Evolutionary conservation across 768 basidiomycete species (phyloP).

Genomic region (Hygrophoropsis aurantiaca): DNA sequence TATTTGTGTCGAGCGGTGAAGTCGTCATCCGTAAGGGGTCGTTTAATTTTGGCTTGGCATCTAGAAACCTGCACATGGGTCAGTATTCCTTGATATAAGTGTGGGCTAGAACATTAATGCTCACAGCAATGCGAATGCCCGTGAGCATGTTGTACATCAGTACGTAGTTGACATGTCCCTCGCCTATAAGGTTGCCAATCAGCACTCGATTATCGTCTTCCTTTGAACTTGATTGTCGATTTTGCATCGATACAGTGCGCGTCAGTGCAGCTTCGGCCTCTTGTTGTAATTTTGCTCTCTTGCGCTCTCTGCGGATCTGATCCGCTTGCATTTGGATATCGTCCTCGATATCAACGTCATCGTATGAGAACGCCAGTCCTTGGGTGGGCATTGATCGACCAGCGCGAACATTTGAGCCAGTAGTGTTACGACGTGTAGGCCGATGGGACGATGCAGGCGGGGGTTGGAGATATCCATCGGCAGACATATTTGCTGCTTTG

Average conservation of each 20-base stretch:
- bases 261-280: constrained; percentile 62
- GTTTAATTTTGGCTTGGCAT: constrained; percentile 93
- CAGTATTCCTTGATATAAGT: constrained; percentile 6
- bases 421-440: constrained; percentile 69
- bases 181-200: constrained; percentile 96
- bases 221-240: constrained; percentile 19
- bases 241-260: constrained; percentile 19
- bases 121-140: constrained; percentile 90
- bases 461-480: constrained; percentile 55
- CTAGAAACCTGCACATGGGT: constrained; percentile 71
- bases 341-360: constrained; percentile 41
- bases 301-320: constrained; percentile 79
- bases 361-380: constrained; percentile 34
- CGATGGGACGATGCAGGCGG: constrained; percentile 35
- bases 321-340: constrained; percentile 90
- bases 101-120: constrained; percentile 27
- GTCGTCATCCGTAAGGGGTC: constrained; percentile 82
- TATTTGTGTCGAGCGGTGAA: constrained; percentile 90
- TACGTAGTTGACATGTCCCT: constrained; percentile 97
- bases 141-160: constrained; percentile 99
- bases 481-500: constrained; percentile 21
- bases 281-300: constrained; percentile 66
- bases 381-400: constrained; percentile 29
- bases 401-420: constrained; percentile 46
- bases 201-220: constrained; percentile 58